Evolutionary conservation across 371 early-diverging fungal species (phyloP).

Genomic region (Mucor sp.): DNA sequence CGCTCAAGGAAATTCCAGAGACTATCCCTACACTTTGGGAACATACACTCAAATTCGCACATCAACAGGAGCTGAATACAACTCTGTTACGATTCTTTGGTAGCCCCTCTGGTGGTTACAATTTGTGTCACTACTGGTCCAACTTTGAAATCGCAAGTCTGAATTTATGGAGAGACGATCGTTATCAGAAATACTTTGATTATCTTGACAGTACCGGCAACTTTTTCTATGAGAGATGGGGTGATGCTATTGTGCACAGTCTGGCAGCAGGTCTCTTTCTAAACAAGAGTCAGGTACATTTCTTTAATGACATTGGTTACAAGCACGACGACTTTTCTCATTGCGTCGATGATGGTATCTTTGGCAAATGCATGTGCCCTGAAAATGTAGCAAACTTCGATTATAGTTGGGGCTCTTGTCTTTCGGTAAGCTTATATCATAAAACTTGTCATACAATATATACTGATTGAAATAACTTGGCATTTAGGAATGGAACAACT

Average conservation of each 20-base stretch:
- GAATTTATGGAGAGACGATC: constrained; percentile 70
- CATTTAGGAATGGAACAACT: constrained; percentile 30
- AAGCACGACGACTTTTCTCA: constrained; percentile 50
- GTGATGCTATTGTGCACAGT: constrained; percentile 96
- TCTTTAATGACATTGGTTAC: constrained; percentile 89
- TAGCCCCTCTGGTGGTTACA: constrained; percentile 45
- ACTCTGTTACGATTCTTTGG: constrained; percentile 46
- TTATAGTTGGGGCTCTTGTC: constrained; percentile 37
- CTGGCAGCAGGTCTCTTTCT: constrained; percentile 85
- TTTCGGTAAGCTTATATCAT: constrained; percentile 20
- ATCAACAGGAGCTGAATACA: constrained; percentile 33
- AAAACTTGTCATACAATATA: background rate
- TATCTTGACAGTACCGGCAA: constrained; percentile 80
- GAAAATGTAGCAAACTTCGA: constrained; percentile 39
- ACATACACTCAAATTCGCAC: constrained; percentile 62
- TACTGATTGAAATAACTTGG: background rate
- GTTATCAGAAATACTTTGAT: constrained; percentile 77
- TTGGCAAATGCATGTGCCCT: constrained; percentile 49
- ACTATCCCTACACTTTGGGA: constrained; percentile 90
- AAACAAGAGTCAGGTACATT: constrained; percentile 78
- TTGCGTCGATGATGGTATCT: constrained; percentile 39
- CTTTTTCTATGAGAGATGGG: constrained; percentile 97
- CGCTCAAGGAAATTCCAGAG: constrained; percentile 74
- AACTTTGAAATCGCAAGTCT: constrained; percentile 86
- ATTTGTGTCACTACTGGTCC: constrained; percentile 85